Percentiles rank a stretch among this genome's conserved stretches.
Conservation (phyloP, 2,329 filamentous ascomycete species). For the Fusarium sp. region DNA sequence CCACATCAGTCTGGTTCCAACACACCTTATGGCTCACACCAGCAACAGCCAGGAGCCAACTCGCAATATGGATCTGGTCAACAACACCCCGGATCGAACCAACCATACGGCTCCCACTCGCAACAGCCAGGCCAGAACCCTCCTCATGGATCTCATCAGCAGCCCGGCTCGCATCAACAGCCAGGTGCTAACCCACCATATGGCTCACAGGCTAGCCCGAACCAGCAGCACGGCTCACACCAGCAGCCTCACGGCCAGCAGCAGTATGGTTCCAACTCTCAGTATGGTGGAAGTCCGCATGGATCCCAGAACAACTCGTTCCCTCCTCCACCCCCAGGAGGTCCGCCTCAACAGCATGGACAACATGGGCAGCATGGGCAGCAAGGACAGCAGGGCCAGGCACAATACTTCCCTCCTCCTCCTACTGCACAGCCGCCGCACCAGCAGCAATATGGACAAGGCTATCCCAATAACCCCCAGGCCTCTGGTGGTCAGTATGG, state of each 20-base stretch:
- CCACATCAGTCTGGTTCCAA: slow-evolving; percentile 35
- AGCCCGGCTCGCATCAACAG: slow-evolving; percentile 31
- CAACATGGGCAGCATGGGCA: slow-evolving; percentile 34
- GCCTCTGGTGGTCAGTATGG: slow-evolving; percentile 34
- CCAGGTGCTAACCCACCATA: slow-evolving; percentile 32
- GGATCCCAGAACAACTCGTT: slow-evolving; percentile 42
- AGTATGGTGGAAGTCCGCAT: slow-evolving; percentile 37
- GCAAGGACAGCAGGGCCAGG: slow-evolving; percentile 17
- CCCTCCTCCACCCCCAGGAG: slow-evolving; percentile 39
- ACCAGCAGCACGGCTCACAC: slow-evolving; percentile 10
- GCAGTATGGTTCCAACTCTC: slow-evolving; percentile 30
- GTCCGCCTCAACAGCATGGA: slow-evolving; percentile 35
- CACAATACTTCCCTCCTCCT: slow-evolving; percentile 37
- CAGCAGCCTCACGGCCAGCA: slow-evolving; percentile 1
- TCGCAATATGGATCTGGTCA: slow-evolving; percentile 21
- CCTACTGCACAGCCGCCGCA: slow-evolving; percentile 37
- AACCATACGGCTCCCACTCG: slow-evolving; percentile 37
- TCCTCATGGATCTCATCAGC: neutral
- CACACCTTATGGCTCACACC: slow-evolving; percentile 21
- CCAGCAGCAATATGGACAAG: slow-evolving; percentile 36
- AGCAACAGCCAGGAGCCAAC: slow-evolving; percentile 9
- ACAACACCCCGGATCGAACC: slow-evolving; percentile 36
- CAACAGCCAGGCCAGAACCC: slow-evolving; percentile 8
- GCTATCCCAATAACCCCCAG: slow-evolving; percentile 36
- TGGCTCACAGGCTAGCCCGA: slow-evolving; percentile 2